A percentile compares a stretch with the other conserved stretches of the same genome.
phyloP scores from a whole-genome alignment of 2,329 filamentous ascomycete species.

The Graphilbum ipis-grandicollis region DNA sequence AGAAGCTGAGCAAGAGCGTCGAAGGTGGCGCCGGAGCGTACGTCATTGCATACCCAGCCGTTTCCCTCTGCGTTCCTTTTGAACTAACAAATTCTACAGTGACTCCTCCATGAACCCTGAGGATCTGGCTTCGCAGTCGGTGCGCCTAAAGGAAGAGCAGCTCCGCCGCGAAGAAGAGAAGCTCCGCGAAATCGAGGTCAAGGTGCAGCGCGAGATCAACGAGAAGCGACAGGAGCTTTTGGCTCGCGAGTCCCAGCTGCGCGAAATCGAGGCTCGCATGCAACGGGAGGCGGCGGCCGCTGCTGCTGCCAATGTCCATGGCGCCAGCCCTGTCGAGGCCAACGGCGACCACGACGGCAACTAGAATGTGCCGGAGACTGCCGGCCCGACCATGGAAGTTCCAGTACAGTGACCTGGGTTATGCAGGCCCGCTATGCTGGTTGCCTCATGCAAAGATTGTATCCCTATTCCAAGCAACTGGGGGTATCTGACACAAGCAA shows the following conservation, averaged over 20 bases:
- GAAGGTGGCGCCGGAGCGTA: slow-evolving; percentile 79
- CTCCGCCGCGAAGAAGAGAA: slow-evolving; percentile 99
- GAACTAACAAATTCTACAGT: slow-evolving; percentile 17
- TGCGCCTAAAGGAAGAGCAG: slow-evolving; percentile 98
- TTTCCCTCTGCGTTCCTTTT: slow-evolving; percentile 22
- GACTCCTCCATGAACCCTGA: slow-evolving; percentile 95
- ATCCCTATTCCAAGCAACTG: too few species aligned
- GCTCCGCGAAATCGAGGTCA: slow-evolving; percentile 96
- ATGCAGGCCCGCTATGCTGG: too few species aligned
- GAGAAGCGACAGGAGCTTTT: slow-evolving; percentile 98
- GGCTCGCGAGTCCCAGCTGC: slow-evolving; percentile 93
- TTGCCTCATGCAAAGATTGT: too few species aligned
- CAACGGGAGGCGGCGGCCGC: slow-evolving; percentile 57
- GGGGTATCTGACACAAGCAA: too few species aligned
- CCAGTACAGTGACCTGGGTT: slow-evolving; percentile 4
- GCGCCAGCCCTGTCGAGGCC: slow-evolving; percentile 23
- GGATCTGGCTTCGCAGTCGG: slow-evolving; percentile 89
- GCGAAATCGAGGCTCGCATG: slow-evolving; percentile 98
- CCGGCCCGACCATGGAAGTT: slow-evolving; percentile 2
- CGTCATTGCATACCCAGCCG: slow-evolving; percentile 22
- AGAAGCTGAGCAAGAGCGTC: slow-evolving; percentile 99
- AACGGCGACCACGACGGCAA: slow-evolving; percentile 39
- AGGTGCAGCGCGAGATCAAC: slow-evolving; percentile 99
- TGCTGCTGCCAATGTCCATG: slow-evolving; percentile 21
- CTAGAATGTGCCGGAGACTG: slow-evolving; percentile 13